Percentiles rank a stretch among this genome's conserved stretches.
phyloP scores from a whole-genome alignment of 441 rosid species.

The Erysimum cheiri region DNA sequence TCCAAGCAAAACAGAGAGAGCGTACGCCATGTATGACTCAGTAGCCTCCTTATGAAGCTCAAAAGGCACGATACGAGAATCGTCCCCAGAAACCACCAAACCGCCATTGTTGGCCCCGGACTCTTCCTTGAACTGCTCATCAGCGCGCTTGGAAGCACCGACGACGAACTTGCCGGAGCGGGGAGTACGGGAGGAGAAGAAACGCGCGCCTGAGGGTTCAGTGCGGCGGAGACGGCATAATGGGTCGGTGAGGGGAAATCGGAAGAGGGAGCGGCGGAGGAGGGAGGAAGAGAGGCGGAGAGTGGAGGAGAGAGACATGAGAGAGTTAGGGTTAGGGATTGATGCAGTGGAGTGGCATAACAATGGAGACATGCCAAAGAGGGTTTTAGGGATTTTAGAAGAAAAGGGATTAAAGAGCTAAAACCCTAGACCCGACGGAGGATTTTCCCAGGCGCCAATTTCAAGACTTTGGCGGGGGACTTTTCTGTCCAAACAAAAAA shows the following conservation, averaged over 20 bases:
- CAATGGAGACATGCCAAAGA: constrained; percentile 46
- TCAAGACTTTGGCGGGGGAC: constrained; percentile 38
- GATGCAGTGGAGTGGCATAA: constrained; percentile 39
- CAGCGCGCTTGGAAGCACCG: constrained; percentile 26
- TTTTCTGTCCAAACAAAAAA: constrained; percentile 30
- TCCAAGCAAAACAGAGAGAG: constrained; percentile 92
- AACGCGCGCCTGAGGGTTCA: constrained; percentile 43
- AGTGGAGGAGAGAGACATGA: constrained; percentile 69
- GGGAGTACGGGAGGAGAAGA: constrained; percentile 46
- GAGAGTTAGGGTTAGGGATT: constrained; percentile 36
- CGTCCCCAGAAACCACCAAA: constrained; percentile 46
- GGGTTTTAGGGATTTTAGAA: constrained; percentile 35
- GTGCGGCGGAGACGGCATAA: constrained; percentile 43
- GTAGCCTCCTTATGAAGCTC: constrained; percentile 96
- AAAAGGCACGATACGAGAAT: constrained; percentile 59
- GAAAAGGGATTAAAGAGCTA: constrained; percentile 22
- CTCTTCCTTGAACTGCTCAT: constrained; percentile 30
- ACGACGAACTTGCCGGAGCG: constrained; percentile 13
- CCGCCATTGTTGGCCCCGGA: constrained; percentile 53
- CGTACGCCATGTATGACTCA: constrained; percentile 86
- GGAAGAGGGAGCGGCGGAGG: constrained; percentile 46
- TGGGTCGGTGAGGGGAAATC: constrained; percentile 36
- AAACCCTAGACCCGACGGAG: constrained; percentile 44
- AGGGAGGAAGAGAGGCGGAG: constrained; percentile 65
- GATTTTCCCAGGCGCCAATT: constrained; percentile 51